A percentile compares a stretch with the other conserved stretches of the same genome.
These are phyloP conservation scores for Strobilomyces confusus DNA, from an alignment of 768 basidiomycete species.

Conservation along the genomic window DNA sequence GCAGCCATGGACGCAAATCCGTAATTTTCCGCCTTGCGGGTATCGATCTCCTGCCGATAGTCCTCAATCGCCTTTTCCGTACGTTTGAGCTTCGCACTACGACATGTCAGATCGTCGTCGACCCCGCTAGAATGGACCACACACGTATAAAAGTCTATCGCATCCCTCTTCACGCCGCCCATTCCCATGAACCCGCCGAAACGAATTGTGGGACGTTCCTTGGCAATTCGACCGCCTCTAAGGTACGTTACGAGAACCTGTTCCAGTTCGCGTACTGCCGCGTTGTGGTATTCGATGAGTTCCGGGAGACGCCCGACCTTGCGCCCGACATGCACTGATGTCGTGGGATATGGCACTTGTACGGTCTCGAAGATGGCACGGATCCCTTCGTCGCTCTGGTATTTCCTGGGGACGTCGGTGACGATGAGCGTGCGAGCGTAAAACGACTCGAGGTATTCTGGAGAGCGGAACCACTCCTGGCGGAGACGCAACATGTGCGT, in stretches of 20 bases:
- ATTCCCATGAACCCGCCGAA: constrained; percentile 78
- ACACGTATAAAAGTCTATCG: constrained; percentile 91
- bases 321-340: constrained; percentile 85
- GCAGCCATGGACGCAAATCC: constrained; percentile 91
- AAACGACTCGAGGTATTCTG: constrained; percentile 85
- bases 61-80: constrained; percentile 74
- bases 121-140: constrained; percentile 27
- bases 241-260: constrained; percentile 85
- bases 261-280: constrained; percentile 92
- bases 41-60: constrained; percentile 67
- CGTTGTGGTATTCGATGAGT: constrained; percentile 88
- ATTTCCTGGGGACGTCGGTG: constrained; percentile 71
- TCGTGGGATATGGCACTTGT: constrained; percentile 85
- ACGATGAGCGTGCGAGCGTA: constrained; percentile 91
- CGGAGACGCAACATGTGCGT: constrained; percentile 74
- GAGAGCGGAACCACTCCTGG: constrained; percentile 82
- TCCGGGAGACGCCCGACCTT: constrained; percentile 86
- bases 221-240: constrained; percentile 74
- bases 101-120: constrained; percentile 6
- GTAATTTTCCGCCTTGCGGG: constrained; percentile 80
- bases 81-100: constrained; percentile 44
- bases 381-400: constrained; percentile 84
- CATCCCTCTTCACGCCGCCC: constrained; percentile 83
- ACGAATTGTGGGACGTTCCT: constrained; percentile 76
- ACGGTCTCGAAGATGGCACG: constrained; percentile 67